Percentiles rank a stretch among this genome's conserved stretches.
Conservation (phyloP, 2,329 filamentous ascomycete species). For the Aaosphaeria arxii region DNA sequence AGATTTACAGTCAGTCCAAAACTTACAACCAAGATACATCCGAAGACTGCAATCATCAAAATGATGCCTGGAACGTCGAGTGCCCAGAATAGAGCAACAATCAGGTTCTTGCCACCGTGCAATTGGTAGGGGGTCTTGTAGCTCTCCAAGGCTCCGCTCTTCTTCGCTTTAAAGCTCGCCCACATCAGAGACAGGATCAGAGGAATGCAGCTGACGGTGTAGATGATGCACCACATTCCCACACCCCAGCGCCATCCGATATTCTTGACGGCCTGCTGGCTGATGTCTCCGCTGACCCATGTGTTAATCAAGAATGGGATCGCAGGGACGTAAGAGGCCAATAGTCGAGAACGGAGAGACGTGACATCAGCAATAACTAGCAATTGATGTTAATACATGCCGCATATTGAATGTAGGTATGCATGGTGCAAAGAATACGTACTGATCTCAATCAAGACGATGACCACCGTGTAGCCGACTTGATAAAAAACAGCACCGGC, state of each 20-base stretch:
- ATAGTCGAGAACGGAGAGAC: constrained; percentile 59
- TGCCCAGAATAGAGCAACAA: constrained; percentile 53
- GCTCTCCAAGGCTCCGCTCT: constrained; percentile 46
- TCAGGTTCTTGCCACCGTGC: constrained; percentile 38
- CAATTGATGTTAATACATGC: constrained; percentile 53
- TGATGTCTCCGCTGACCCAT: background rate
- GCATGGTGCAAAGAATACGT: no score
- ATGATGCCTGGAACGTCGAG: constrained; percentile 53
- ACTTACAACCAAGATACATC: constrained; percentile 41
- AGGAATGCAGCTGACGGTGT: constrained; percentile 55
- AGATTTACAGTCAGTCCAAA: no score
- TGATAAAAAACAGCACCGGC: constrained; percentile 61
- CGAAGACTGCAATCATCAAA: constrained; percentile 46
- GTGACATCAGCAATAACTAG: constrained; percentile 64
- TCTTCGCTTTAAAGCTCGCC: constrained; percentile 54
- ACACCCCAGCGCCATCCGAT: constrained; percentile 3
- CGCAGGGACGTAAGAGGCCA: constrained; percentile 64
- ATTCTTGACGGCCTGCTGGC: background rate
- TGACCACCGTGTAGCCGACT: constrained; percentile 2
- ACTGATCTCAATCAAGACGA: no score
- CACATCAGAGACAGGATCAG: constrained; percentile 52
- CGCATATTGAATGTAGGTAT: constrained; percentile 51
- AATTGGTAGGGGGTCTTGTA: constrained; percentile 46
- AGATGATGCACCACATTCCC: constrained; percentile 64
- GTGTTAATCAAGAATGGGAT: constrained; percentile 48